Base-by-base conservation (phyloP, 257 asterid genomes). In the Solanum okadae region DNA sequence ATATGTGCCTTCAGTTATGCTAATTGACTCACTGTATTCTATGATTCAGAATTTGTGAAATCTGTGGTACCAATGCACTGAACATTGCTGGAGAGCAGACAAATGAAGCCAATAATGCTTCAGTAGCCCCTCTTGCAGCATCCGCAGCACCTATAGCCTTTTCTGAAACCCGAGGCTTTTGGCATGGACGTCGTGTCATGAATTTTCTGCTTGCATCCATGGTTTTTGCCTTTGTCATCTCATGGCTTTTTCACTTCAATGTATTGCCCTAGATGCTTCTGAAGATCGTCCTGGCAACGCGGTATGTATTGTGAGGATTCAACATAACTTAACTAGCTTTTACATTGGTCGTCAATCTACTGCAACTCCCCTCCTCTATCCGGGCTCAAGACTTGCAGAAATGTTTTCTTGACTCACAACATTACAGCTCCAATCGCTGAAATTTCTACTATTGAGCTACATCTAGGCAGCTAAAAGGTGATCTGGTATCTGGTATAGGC, bases 221-320 rank as follows among this genome's bases (percentile, higher is more conserved):
- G 88, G 85, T 86, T 72, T 86, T 86, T 33, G 88, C 88, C 75
- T 86, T 86, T 46, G 88, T 86, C 85, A 86, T 86, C 27, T 86
- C 88, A 12, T 86, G 88, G 88, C 75, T 86, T 40, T 86, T 86
- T 49, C 88, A 73, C 85, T 87, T 87, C 88, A 52, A 86, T 73
- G 42, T 86, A 49, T 49, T 49, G 22, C 86, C 86, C 4, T 81
- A 81, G 86, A 29, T 81, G 29, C 42, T 29, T 29, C 37, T 16
- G 86, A 81, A 49, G 86, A 81, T 49, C 20, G 20, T 44, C 68
- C 68, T 16, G 37, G 68, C 68, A 29, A 75, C 1, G 2, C 22
- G 31, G 16, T 10, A 4, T 75, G 29, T 75, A 35, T 75, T 75
- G 27, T 20, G 82, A 20, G 82, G 49, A 35, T 75, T 73, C 82